These are phyloP conservation scores for Erucastrum elatum DNA, from an alignment of 345 rosid genomes.

Conservation along the genomic window DNA sequence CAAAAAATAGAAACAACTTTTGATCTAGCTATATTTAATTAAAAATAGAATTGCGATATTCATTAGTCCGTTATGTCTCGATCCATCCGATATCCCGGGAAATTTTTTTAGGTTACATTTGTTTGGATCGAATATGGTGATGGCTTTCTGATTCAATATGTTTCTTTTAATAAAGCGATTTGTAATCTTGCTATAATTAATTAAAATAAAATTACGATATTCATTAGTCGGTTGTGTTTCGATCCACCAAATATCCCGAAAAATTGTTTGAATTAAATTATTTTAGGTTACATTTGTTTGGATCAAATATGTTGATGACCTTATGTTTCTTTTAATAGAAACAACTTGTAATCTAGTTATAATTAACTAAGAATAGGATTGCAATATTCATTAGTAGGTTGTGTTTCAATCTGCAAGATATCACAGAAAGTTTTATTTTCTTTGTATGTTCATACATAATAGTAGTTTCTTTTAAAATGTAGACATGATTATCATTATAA, in stretches of 20 bases:
- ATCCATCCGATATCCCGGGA: background rate
- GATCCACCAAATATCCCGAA: too few species aligned
- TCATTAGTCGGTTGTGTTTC: background rate
- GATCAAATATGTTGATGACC: background rate
- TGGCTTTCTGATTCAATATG: background rate
- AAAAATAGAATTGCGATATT: too few species aligned
- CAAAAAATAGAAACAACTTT: too few species aligned
- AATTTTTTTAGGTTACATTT: background rate
- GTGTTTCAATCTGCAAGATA: too few species aligned
- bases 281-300: slow-evolving; percentile 4
- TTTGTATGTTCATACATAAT: background rate
- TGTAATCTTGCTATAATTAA: background rate
- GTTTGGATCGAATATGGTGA: slow-evolving; percentile 6
- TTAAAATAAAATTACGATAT: background rate
- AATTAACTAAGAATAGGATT: background rate
- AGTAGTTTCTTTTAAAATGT: background rate
- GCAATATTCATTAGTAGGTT: background rate
- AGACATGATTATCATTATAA: background rate
- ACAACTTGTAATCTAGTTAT: background rate
- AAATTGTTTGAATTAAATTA: background rate
- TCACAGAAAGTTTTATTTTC: background rate
- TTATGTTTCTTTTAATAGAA: slow-evolving; percentile 4
- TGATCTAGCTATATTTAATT: too few species aligned
- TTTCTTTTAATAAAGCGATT: background rate
- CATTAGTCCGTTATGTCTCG: too few species aligned